Base-by-base conservation (phyloP, 1,284 basidiomycete genomes). In the Melampsora larici-populina region DNA sequence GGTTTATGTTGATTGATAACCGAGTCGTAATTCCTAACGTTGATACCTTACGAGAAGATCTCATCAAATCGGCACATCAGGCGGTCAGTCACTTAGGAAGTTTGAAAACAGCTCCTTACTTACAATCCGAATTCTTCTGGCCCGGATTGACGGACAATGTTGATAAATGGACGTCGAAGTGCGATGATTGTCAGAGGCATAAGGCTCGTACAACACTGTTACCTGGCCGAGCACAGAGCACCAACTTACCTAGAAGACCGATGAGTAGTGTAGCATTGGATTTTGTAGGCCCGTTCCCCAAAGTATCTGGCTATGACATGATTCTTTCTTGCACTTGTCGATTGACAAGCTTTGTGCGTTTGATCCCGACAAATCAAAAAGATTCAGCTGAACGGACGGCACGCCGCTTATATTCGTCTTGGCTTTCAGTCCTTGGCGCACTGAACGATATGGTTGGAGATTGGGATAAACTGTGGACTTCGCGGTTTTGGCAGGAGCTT, bases 331-430 rank as follows among this genome's bases (percentile, higher is more conserved):
- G 11, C n/a, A 48, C 65, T 1, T 67, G 33, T 51, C 11, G 9
- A 21, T 49, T 67, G 1, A 48, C 40, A 0, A 40, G 65, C 5
- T 67, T 67, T 31, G 49, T 49, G 15, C 8, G n/a, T 3, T 11
- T 67, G 2, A 48, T 48, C 8, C 65, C 65, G 6, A 17, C 17
- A 15, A 13, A 48, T 4, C 65, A 67, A 48, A 15, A n/a, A 15
- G 65, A 67, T 49, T 26, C 65, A 29, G 65, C 65, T 5, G 43
- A 67, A 21, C 48, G 48, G 11, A 67, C 40, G 26, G 65, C 65
- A n/a, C 4, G 31, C 13, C 17, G 40, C 0, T 48, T 67, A 3
- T 67, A 36, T n/a, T 18, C 0, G 3, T 43, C 43, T 2, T 67
- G 65, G 65, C 21, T 46, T 0, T 13, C 65, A 2, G 21, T 26